These are phyloP conservation scores for Colletotrichum sp. DNA, from an alignment of 2,329 filamentous ascomycete genomes.

Conservation along the genomic window DNA sequence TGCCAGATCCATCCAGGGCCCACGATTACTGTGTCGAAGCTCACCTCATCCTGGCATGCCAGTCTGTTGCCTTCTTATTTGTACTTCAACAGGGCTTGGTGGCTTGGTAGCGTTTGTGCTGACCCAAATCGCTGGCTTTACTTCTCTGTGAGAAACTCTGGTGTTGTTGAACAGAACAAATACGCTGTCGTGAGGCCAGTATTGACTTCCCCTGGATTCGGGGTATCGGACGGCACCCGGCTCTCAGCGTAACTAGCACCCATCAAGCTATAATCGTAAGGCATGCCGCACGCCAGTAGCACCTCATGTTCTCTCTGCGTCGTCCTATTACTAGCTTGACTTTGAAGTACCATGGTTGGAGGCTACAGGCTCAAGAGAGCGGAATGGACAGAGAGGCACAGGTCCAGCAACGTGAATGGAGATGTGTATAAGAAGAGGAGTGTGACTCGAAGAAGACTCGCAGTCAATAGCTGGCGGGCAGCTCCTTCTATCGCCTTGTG, in stretches of 20 bases:
- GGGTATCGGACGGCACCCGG: not conserved
- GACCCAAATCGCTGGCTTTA: not conserved
- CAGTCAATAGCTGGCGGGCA: too few relatives aligned
- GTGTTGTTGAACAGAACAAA: too few relatives aligned
- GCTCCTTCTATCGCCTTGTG: not conserved
- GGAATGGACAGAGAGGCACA: not conserved
- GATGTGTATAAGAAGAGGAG: not conserved
- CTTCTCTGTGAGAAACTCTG: not conserved
- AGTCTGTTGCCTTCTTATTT: fast-evolving
- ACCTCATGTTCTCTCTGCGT: not conserved
- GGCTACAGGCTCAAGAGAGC: not conserved
- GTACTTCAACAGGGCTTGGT: fast-evolving
- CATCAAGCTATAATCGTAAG: not conserved
- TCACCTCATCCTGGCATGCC: not conserved
- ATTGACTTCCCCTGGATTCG: not conserved
- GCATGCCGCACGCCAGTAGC: not conserved
- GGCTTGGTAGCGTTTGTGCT: too few relatives aligned
- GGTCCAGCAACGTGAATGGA: not conserved
- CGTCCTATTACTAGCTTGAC: not conserved
- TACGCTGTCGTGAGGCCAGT: fast-evolving
- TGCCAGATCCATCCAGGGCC: not conserved
- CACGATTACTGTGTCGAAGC: not conserved
- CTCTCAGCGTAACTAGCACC: not conserved
- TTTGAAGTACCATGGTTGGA: not conserved
- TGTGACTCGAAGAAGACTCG: not conserved